A percentile compares a stretch with the other conserved stretches of the same genome.
Conservation (phyloP, 2,329 filamentous ascomycete species). For the Fusarium ramigenum region DNA sequence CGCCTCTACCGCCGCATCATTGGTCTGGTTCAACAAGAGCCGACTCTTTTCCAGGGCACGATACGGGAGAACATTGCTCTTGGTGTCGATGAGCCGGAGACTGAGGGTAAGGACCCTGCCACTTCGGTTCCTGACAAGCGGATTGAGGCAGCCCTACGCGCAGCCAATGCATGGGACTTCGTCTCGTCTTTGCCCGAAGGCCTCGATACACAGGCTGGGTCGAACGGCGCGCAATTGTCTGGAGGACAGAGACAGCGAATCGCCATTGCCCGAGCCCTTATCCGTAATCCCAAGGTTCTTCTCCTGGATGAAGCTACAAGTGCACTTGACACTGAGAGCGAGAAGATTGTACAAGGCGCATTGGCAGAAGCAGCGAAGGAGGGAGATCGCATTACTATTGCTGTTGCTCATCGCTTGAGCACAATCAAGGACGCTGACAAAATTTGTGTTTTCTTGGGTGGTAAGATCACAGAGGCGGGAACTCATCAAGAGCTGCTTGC, state of each 20-base stretch:
- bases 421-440: constrained; percentile 81
- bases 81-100: constrained; percentile 35
- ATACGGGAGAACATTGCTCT: constrained; percentile 81
- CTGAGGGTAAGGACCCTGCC: neutral
- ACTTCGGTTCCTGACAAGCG: constrained; percentile 39
- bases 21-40: constrained; percentile 67
- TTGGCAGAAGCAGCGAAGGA: constrained; percentile 77
- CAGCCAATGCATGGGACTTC: constrained; percentile 62
- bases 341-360: constrained; percentile 74
- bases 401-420: constrained; percentile 89
- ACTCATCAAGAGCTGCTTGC: constrained; percentile 65
- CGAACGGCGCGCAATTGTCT: constrained; percentile 71
- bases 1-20: constrained; percentile 62
- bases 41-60: constrained; percentile 78
- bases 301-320: constrained; percentile 43
- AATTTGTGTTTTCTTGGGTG: constrained; percentile 70
- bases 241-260: constrained; percentile 75
- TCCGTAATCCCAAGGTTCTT: constrained; percentile 40
- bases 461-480: constrained; percentile 65
- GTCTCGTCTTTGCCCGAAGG: constrained; percentile 52
- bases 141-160: constrained; percentile 57
- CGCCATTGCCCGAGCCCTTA: constrained; percentile 73
- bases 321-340: constrained; percentile 42
- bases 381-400: constrained; percentile 58
- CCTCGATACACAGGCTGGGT: constrained; percentile 69